Percentiles rank a stretch among this genome's conserved stretches.
phyloP scores from a whole-genome alignment of 1,284 basidiomycete genomes.

The Mycosarcoma maydis region DNA sequence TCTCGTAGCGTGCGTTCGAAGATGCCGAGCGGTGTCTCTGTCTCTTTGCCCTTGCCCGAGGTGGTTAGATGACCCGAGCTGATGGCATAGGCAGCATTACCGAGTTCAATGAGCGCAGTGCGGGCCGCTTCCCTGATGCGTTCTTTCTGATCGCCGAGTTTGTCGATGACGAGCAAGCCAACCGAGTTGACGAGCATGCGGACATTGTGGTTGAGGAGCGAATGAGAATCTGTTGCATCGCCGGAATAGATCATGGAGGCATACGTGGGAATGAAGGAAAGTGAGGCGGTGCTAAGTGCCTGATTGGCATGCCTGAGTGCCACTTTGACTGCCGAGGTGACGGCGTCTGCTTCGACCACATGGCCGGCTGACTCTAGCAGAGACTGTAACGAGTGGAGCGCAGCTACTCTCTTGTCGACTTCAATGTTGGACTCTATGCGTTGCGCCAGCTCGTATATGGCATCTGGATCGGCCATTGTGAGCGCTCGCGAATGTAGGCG shows the following conservation, averaged over 20 bases:
- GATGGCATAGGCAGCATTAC: constrained; percentile 76
- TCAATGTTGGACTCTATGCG: constrained; percentile 46
- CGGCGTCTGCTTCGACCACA: constrained; percentile 49
- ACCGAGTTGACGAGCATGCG: constrained; percentile 72
- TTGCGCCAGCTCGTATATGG: constrained; percentile 41
- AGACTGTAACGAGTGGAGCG: constrained; percentile 34
- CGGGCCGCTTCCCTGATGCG: constrained; percentile 78
- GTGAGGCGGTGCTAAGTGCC: constrained; percentile 71
- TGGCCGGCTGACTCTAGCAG: constrained; percentile 33
- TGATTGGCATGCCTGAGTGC: constrained; percentile 82
- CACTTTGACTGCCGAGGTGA: constrained; percentile 72
- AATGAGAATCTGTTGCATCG: constrained; percentile 25
- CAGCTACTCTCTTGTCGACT: constrained; percentile 40
- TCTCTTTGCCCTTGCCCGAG: constrained; percentile 75
- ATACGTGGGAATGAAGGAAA: constrained; percentile 60
- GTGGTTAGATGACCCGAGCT: constrained; percentile 66
- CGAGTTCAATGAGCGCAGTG: constrained; percentile 77
- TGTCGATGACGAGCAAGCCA: constrained; percentile 78
- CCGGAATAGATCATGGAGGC: constrained; percentile 44
- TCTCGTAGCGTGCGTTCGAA: constrained; percentile 81
- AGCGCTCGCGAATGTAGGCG: background rate
- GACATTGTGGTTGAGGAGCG: constrained; percentile 38
- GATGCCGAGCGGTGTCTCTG: constrained; percentile 76
- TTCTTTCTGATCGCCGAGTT: constrained; percentile 81
- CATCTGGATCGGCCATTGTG: constrained; percentile 41